Conservation (phyloP, 1,284 basidiomycete genomes). For the Moesziomyces sp. region DNA sequence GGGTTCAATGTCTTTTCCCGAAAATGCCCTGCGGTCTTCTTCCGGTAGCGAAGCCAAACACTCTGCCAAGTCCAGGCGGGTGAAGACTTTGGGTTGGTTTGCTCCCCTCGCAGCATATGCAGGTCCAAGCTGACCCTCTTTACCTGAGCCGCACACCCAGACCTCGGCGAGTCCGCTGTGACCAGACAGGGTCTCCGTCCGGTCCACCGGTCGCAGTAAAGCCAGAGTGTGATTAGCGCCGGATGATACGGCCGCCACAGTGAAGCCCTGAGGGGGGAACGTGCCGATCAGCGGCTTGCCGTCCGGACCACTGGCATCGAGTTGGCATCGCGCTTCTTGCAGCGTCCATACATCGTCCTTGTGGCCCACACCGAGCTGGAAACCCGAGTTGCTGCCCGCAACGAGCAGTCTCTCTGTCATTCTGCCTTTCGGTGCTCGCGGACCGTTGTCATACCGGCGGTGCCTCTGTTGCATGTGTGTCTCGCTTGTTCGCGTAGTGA, state of each 20-base stretch:
- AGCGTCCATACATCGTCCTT: conserved; percentile 21
- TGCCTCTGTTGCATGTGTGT: too few relatives aligned
- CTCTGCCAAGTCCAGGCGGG: conserved; percentile 12
- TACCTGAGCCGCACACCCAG: conserved; percentile 25
- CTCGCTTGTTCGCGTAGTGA: not conserved
- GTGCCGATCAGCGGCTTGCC: not conserved
- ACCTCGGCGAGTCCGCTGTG: conserved; percentile 6
- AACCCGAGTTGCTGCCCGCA: conserved; percentile 48
- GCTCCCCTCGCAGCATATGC: not conserved
- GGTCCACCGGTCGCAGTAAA: conserved; percentile 5
- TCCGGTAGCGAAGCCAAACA: not conserved
- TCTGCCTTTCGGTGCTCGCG: too few relatives aligned
- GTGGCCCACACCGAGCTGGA: conserved; percentile 32
- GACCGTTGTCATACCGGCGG: too few relatives aligned
- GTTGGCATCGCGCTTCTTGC: conserved; percentile 14
- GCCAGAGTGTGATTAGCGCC: conserved; percentile 47
- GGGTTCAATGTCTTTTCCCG: conserved; percentile 12
- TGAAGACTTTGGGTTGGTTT: conserved; percentile 9
- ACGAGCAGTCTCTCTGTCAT: conserved; percentile 30
- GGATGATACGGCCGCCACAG: conserved; percentile 21
- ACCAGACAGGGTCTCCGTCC: not conserved
- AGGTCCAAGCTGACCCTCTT: conserved; percentile 35
- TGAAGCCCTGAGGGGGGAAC: conserved; percentile 24
- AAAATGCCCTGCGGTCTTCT: not conserved
- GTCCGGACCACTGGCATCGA: not conserved